Conservation (phyloP, 768 basidiomycete genomes). For the Mycena haematopus region DNA sequence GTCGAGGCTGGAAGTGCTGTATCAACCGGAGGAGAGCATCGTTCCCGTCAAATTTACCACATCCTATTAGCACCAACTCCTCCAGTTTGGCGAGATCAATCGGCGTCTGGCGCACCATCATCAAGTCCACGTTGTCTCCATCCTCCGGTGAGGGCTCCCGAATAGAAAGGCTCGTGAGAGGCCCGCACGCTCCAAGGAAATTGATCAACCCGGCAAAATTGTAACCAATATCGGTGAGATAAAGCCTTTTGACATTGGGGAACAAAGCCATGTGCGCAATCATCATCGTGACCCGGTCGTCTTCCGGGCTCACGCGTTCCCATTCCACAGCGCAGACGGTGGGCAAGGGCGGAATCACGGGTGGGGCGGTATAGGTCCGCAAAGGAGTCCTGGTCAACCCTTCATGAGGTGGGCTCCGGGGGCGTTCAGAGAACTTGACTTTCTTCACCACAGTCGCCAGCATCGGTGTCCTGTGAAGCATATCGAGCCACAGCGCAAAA, state of each 20-base stretch:
- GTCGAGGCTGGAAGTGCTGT: background rate
- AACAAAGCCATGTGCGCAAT: slow-evolving; percentile 15
- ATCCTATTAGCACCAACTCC: background rate
- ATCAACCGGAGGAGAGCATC: background rate
- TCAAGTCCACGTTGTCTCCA: background rate
- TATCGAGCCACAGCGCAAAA: slow-evolving; percentile 17
- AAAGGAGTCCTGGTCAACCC: background rate
- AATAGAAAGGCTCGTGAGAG: background rate
- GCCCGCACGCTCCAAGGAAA: slow-evolving; percentile 5
- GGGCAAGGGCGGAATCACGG: background rate
- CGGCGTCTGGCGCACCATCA: background rate
- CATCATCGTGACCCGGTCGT: background rate
- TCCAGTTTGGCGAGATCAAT: slow-evolving; percentile 5
- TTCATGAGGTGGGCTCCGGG: background rate
- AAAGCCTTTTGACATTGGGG: background rate
- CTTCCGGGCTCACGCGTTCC: background rate
- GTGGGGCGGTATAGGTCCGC: background rate
- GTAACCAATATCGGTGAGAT: background rate
- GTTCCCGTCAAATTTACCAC: background rate
- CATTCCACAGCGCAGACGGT: background rate
- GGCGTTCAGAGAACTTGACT: slow-evolving; percentile 12
- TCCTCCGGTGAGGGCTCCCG: too few relatives aligned
- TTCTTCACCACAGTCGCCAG: slow-evolving; percentile 5
- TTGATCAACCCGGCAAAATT: background rate
- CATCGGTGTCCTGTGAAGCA: slow-evolving; percentile 13